Evolutionary conservation across 257 asterid species (phyloP).

Genomic region (Agastache rugosa): DNA sequence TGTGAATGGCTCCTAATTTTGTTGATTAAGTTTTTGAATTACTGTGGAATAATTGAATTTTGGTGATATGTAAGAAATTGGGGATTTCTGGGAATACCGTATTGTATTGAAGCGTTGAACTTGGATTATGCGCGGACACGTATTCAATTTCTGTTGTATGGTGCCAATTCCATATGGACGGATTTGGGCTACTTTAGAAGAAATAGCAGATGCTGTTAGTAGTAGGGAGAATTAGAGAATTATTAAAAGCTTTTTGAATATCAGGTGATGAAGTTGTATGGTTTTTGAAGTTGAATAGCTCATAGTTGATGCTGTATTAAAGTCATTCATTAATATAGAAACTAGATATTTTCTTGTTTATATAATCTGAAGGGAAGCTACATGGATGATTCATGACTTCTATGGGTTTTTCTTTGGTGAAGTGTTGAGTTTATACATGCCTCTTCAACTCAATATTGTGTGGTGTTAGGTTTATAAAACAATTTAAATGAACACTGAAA

Average conservation of each 20-base stretch:
- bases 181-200: background rate
- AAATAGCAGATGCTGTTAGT: background rate
- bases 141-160: slow-evolving; percentile 15
- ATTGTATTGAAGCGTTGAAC: slow-evolving; percentile 20
- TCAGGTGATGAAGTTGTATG: background rate
- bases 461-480: background rate
- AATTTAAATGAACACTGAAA: slow-evolving; percentile 11
- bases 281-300: background rate
- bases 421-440: background rate
- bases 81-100: slow-evolving; percentile 1
- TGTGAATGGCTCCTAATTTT: slow-evolving; percentile 7
- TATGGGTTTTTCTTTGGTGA: slow-evolving; percentile 19
- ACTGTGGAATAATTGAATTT: slow-evolving; percentile 7
- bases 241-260: background rate
- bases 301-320: background rate
- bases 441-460: slow-evolving; percentile 22
- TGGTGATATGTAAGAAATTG: slow-evolving; percentile 15
- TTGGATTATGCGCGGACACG: slow-evolving; percentile 25
- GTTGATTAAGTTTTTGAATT: background rate
- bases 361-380: background rate
- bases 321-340: background rate
- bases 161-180: slow-evolving; percentile 27
- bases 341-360: background rate
- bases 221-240: slow-evolving; percentile 3
- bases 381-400: background rate